Percentiles rank a stretch among this genome's conserved stretches.
These are phyloP conservation scores for Neopestalotiopsis clavispora DNA, from an alignment of 2,329 filamentous ascomycete species.

Conservation along the genomic window DNA sequence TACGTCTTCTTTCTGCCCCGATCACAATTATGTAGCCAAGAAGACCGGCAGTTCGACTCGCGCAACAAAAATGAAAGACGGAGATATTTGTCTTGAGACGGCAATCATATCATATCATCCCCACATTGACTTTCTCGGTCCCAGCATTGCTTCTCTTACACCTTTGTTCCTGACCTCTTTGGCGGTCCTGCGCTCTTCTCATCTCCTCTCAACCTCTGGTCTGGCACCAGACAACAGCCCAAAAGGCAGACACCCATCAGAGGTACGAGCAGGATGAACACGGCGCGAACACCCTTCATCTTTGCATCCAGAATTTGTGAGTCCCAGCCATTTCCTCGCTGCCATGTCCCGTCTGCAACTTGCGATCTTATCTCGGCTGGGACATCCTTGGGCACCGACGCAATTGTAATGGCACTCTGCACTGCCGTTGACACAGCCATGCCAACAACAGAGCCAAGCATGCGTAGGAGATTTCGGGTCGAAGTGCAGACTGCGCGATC, in stretches of 20 bases:
- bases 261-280: constrained; percentile 30
- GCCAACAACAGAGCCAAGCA: constrained; percentile 30
- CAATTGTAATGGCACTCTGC: constrained; percentile 24
- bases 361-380: constrained; percentile 20
- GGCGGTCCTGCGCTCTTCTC: background rate
- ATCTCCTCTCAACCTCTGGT: constrained; percentile 19
- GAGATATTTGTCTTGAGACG: too few relatives aligned
- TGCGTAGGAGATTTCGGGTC: constrained; percentile 33
- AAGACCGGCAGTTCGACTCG: too few relatives aligned
- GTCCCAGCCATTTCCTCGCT: constrained; percentile 21
- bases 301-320: constrained; percentile 27
- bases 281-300: constrained; percentile 28
- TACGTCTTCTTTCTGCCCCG: too few relatives aligned
- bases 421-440: constrained; percentile 25
- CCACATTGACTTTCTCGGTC: too few relatives aligned
- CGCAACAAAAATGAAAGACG: too few relatives aligned
- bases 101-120: too few relatives aligned
- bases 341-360: constrained; percentile 27
- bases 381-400: constrained; percentile 18
- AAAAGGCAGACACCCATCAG: constrained; percentile 25
- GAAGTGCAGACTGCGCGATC: constrained; percentile 35
- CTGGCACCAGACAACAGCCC: constrained; percentile 23
- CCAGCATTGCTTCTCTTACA: too few relatives aligned
- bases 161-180: too few relatives aligned
- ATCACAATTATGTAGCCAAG: too few relatives aligned